These are phyloP conservation scores for Clonostachys rhizophaga DNA, from an alignment of 2,329 filamentous ascomycete genomes.

Conservation along the genomic window DNA sequence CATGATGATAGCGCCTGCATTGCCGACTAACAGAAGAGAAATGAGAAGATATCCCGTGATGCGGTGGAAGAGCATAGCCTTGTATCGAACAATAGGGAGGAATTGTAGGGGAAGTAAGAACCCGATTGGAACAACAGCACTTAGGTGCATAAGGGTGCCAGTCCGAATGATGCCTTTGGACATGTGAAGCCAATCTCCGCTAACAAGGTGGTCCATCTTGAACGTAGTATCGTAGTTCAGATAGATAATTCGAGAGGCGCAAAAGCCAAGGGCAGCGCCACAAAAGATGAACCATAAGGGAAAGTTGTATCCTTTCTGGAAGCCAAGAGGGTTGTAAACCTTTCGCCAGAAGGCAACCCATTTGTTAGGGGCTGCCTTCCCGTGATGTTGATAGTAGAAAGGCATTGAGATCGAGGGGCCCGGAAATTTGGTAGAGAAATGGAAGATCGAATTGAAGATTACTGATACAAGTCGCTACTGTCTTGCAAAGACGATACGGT, in stretches of 20 bases:
- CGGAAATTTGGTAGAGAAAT: too few relatives aligned
- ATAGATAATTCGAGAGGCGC: slow-evolving; percentile 39
- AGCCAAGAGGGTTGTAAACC: slow-evolving; percentile 44
- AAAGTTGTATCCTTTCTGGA: slow-evolving; percentile 54
- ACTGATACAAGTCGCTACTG: too few relatives aligned
- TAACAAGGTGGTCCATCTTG: slow-evolving; percentile 9
- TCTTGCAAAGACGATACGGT: too few relatives aligned
- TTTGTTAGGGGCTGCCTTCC: not conserved
- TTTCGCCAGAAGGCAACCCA: not conserved
- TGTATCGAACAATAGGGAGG: slow-evolving; percentile 37
- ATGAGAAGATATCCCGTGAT: slow-evolving; percentile 45
- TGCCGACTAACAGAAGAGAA: not conserved
- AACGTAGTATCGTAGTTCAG: slow-evolving; percentile 34
- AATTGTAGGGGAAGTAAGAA: slow-evolving; percentile 40
- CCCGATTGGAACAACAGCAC: slow-evolving; percentile 31
- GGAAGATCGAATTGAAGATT: too few relatives aligned
- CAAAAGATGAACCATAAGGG: slow-evolving; percentile 43
- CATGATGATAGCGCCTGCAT: slow-evolving; percentile 39
- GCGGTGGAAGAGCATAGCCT: slow-evolving; percentile 46
- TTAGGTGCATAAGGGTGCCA: slow-evolving; percentile 39
- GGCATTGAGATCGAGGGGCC: not conserved
- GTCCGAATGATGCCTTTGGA: slow-evolving; percentile 19
- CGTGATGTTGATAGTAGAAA: not conserved
- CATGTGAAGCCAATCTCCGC: slow-evolving; percentile 30
- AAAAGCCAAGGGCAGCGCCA: slow-evolving; percentile 36